Evolutionary conservation across 257 asterid genomes (phyloP), one percentile per base, ranked within the genome.

Genomic region (Fraxinus pennsylvanica): DNA sequence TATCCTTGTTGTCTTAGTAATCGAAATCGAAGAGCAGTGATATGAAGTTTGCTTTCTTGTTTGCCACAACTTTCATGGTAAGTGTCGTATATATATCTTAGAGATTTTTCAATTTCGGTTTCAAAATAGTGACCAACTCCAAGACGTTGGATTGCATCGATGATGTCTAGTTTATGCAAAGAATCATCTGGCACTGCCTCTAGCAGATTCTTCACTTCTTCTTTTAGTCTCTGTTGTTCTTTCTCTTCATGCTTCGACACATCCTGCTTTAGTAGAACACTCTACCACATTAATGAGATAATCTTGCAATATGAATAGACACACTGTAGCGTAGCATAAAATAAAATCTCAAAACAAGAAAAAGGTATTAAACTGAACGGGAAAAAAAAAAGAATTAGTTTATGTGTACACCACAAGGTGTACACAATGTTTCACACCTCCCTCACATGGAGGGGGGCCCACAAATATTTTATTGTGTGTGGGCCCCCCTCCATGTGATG

Each of bases 101-200:
- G 7, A 10, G 19, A 63, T 4, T 27, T 27, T 63, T 63, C 33
- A 27, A 13, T 66, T 66, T 76, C 79, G 0, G 10, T 39, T 27
- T 43, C 74, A 65, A 76, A 76, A 65, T 76, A 66, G 9, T 76
- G 68, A 22, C 63, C 39, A 52, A 76, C 66, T 41, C 79, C 79
- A 12, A 76, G 79, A 14, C 74, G 63, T 66, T 41, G 79, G 33
- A 76, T 66, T 76, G 74, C 65, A 14, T 76, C 74, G 8, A 76
- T 67, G 73, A 76, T 29, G 22, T 76, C 66, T 29, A 76, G 19
- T 25, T 61, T 65, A 63, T 13, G 30, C 36, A 35, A 5, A 5
- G 72, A 41, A 13, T 65, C 65, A 38, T 65, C 15, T 38, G 79
- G n/a, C 8, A 73, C 29, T 14, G 43, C 29, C 59, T 1, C 43